Evolutionary conservation across 345 rosid genomes (phyloP), one percentile per base, ranked within the genome.

Genomic region (Isatis tinctoria): DNA sequence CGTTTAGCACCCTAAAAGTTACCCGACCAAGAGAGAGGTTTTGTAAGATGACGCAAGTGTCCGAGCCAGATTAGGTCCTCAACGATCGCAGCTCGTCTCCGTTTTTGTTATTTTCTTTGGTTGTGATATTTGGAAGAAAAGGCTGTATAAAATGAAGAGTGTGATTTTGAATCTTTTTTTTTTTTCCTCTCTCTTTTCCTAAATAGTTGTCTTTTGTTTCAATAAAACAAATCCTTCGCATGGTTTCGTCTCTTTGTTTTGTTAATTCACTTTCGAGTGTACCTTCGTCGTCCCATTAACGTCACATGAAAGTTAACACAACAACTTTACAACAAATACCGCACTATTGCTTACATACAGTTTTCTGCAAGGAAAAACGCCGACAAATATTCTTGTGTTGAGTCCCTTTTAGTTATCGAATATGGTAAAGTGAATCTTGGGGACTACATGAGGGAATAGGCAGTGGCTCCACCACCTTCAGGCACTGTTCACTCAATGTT

Each of bases 401-500:
- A 30, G 32, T 33, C 36, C 9, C 36, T 6, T 33, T 7, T 5
- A 33, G 8, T 33, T 33, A 33, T 33, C 98, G 32, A 5, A 30
- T 30, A 30, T 30, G 32, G 6, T 30, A 4, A 30, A 30, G 32
- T 30, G 32, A 30, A 30, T 30, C 32, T 30, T 30, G 32, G 32
- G 32, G 32, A 30, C 32, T 30, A 30, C 6, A 30, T 30, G 6
- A 4, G 32, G 32, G 5, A 4, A 5, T 30, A 30, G 5, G 32
- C 32, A 30, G 32, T 4, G 32, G 6, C 97, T 13, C 98, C 98
- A 2, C 98, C 96, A 8, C 97, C 97, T 82, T 86, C 98, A 26
- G 98, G 96, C 39, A 90, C 97, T 2, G 93, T 90, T 97, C 98
- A 90, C 69, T 87, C 83, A 37, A 89, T 87, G 81, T 90, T 93